phyloP scores from a whole-genome alignment of 108 stramenopile genomes.

The Cyclotella cryptica region DNA sequence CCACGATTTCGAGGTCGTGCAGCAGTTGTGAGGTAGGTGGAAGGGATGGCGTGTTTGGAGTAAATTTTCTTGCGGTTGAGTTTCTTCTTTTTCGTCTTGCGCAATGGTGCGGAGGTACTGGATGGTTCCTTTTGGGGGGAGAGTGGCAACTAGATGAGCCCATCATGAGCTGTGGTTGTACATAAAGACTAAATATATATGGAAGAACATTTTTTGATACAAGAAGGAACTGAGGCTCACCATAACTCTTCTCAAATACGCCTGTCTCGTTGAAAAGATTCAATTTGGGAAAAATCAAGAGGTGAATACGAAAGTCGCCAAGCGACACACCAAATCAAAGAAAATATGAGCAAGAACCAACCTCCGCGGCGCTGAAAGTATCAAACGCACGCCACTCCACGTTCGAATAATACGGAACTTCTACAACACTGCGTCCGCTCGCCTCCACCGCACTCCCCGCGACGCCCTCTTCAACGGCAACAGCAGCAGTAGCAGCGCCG shows the following conservation, averaged over 20 bases:
- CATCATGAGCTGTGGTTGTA: neutral
- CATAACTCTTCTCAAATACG: slow-evolving; percentile 3
- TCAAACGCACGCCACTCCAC: slow-evolving; percentile 33
- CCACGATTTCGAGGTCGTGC: slow-evolving; percentile 11
- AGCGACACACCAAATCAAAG: neutral
- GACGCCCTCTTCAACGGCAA: neutral
- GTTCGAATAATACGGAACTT: slow-evolving; percentile 36
- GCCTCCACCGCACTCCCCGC: neutral
- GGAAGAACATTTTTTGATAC: neutral
- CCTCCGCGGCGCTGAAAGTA: slow-evolving; percentile 17
- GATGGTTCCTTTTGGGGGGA: no score
- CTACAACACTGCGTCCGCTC: neutral
- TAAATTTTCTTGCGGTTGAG: neutral
- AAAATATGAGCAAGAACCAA: neutral
- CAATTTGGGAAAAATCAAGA: neutral
- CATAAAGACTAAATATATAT: neutral
- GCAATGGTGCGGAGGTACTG: no score
- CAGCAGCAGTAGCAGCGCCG: neutral
- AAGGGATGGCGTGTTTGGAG: neutral
- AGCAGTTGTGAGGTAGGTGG: no score
- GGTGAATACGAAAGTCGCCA: neutral
- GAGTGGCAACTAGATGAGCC: no score
- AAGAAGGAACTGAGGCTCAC: neutral
- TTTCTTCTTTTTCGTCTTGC: no score
- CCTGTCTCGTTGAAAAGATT: neutral